Base-by-base conservation (phyloP, 257 asterid genomes). In the Solanum sejunctum region DNA sequence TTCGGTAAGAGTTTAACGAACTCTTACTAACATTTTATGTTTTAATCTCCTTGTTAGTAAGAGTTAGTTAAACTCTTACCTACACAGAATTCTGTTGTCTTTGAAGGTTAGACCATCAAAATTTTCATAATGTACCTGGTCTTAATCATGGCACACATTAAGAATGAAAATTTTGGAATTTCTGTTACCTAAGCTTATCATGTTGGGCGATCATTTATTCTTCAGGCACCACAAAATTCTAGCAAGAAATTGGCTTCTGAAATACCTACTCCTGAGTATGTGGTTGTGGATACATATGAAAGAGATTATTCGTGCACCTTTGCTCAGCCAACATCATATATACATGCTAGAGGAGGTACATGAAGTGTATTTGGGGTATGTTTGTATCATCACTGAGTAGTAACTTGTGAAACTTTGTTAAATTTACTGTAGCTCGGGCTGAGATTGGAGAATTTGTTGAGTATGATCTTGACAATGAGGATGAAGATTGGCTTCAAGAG, bases 401-500 rank as follows among this genome's bases (percentile, higher is more conserved):
- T 18, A 67, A 58, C 10, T 63, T 45, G 85, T 85, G 87, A 71
- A 45, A 82, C 63, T 83, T 86, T 49, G 73, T 67, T 85, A 66
- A 71, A 71, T 84, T 69, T 58, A 86, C 88, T 92, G 73, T 93
- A 96, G 98, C 93, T 82, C 97, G 98, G 69, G 95, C 98, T 87
- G 98, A 96, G 90, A 91, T 96, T 75, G 99, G 99, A 89, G 98
- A 96, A 84, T 96, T 95, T 91, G 89, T 96, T n/a, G 99, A 96
- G 91, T 96, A 96, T 82, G 99, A 96, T 89, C 98, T 96, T 54
- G 99, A 96, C 88, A 95, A 96, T 85, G 99, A 96, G 95, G 99
- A 96, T 57, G 99, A 96, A 82, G 99, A 96, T 89, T 96, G 99
- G 99, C 97, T 95, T 86, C 90, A 87, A 57, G 98, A 90, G 85